Conservation (phyloP, 768 basidiomycete species). For the Tulasnella sp. region DNA sequence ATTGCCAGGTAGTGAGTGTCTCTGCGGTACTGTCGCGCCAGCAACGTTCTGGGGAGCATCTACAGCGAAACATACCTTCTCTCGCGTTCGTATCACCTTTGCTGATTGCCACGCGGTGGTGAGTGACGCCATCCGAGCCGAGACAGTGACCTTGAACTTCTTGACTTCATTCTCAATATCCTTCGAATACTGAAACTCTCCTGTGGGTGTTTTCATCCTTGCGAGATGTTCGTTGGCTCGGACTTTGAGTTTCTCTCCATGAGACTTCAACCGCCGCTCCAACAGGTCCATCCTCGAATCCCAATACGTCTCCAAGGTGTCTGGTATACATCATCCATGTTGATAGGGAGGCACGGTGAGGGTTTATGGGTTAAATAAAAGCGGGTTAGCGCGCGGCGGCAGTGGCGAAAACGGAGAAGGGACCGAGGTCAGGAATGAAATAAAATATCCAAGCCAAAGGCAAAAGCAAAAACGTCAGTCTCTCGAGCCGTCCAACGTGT, state of each 20-base stretch:
- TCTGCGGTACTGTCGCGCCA: background rate
- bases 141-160: conserved; percentile 71
- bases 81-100: conserved; percentile 69
- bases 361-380: background rate
- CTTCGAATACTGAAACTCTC: conserved; percentile 49
- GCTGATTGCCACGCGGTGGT: conserved; percentile 85
- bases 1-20: background rate
- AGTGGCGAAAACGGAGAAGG: background rate
- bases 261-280: conserved; percentile 73
- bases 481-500: background rate
- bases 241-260: conserved; percentile 70
- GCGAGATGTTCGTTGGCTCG: conserved; percentile 69
- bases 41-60: conserved; percentile 43
- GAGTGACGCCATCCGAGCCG: conserved; percentile 66
- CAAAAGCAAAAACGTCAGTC: conserved; percentile 15
- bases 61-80: conserved; percentile 43
- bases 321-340: conserved; percentile 29
- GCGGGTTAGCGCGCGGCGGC: background rate
- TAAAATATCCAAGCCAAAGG: background rate
- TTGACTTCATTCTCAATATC: conserved; percentile 80
- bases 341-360: background rate
- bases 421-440: background rate
- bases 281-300: conserved; percentile 55
- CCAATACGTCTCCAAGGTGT: conserved; percentile 91
- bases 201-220: conserved; percentile 48